Conservation (phyloP, 140 eudicot species). For the Cichorium intybus region DNA sequence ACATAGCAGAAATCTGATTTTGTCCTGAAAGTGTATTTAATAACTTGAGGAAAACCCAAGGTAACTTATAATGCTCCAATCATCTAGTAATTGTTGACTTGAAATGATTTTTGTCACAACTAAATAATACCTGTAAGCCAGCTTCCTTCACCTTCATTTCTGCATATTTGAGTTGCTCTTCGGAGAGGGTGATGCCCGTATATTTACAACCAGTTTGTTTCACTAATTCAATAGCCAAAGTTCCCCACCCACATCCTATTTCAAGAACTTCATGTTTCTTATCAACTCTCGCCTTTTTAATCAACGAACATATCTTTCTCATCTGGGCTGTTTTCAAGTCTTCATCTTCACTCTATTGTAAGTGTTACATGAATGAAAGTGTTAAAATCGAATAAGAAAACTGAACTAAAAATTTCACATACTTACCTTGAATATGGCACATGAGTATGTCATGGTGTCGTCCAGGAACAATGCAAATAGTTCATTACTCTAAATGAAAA, state of each 20-base stretch:
- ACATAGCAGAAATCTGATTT: constrained; percentile 64
- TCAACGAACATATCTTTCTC: constrained; percentile 67
- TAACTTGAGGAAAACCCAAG: neutral
- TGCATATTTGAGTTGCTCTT: constrained; percentile 81
- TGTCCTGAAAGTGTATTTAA: constrained; percentile 40
- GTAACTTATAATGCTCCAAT: neutral
- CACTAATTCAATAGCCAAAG: constrained; percentile 82
- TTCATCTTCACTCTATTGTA: constrained; percentile 56
- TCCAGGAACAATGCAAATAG: constrained; percentile 86
- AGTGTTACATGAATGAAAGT: neutral
- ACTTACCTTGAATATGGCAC: constrained; percentile 86
- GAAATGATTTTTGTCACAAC: too few relatives aligned
- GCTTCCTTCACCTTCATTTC: constrained; percentile 77
- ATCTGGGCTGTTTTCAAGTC: constrained; percentile 74
- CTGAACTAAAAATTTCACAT: neutral
- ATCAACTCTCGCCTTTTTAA: constrained; percentile 75
- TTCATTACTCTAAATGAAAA: constrained; percentile 63
- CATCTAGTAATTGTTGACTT: too few relatives aligned
- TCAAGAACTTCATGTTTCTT: constrained; percentile 74
- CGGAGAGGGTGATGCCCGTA: constrained; percentile 88
- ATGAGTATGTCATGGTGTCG: constrained; percentile 93
- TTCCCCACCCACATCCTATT: constrained; percentile 98
- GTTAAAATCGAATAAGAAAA: neutral
- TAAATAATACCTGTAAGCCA: constrained; percentile 65
- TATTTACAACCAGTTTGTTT: constrained; percentile 84